Percentiles rank a stretch among this genome's conserved stretches.
phyloP scores from a whole-genome alignment of 2,329 filamentous ascomycete genomes.

The Penicillium sp. region DNA sequence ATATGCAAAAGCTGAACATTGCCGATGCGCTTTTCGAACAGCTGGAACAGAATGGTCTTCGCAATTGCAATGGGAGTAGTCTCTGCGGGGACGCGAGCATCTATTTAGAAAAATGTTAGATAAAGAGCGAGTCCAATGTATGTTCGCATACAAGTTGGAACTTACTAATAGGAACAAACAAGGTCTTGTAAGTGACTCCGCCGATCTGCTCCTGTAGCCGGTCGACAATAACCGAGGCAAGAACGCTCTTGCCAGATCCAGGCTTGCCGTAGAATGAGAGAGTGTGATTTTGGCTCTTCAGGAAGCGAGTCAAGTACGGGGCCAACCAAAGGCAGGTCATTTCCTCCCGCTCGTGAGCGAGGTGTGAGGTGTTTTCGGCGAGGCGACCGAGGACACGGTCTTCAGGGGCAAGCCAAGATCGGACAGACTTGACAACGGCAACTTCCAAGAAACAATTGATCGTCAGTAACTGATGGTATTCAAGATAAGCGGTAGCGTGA shows the following conservation, averaged over 20 bases:
- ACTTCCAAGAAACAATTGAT: constrained; percentile 19
- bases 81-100: constrained; percentile 38
- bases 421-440: constrained; percentile 37
- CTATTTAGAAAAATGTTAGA: constrained; percentile 18
- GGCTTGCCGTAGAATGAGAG: constrained; percentile 50
- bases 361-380: constrained; percentile 48
- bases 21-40: constrained; percentile 46
- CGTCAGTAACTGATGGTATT: background rate
- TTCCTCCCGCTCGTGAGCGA: constrained; percentile 51
- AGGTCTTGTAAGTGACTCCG: constrained; percentile 39
- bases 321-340: constrained; percentile 60
- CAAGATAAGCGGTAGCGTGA: background rate
- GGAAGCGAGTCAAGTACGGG: constrained; percentile 53
- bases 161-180: constrained; percentile 45
- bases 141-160: background rate
- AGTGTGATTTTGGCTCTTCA: constrained; percentile 49
- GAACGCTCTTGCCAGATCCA: constrained; percentile 46
- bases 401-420: constrained; percentile 50
- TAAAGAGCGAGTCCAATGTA: background rate
- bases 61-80: constrained; percentile 38
- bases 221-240: constrained; percentile 46
- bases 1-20: constrained; percentile 45
- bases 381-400: constrained; percentile 52
- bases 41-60: constrained; percentile 43
- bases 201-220: constrained; percentile 44